phyloP scores from a whole-genome alignment of 129 eudicot genomes.

The Centella asiatica region DNA sequence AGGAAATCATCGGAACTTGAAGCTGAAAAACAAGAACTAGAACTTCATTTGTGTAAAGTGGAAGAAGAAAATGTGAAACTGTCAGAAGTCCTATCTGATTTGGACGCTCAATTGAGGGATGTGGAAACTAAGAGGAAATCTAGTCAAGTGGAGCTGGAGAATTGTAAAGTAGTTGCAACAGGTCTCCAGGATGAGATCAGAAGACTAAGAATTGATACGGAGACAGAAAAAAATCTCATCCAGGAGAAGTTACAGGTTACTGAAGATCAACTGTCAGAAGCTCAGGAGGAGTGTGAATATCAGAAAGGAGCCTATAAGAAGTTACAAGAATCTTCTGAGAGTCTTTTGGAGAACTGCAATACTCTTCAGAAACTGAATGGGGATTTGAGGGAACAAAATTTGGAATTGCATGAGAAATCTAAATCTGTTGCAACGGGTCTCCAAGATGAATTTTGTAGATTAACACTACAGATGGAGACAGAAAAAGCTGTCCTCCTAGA shows the following conservation, averaged over 20 bases:
- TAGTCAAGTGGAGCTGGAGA: constrained; percentile 24
- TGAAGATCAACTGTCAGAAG: constrained; percentile 20
- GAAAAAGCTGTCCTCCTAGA: constrained; percentile 19
- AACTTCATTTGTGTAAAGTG: constrained; percentile 33
- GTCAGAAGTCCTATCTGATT: constrained; percentile 22
- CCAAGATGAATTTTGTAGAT: constrained; percentile 34
- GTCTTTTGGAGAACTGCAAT: constrained; percentile 31
- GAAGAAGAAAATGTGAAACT: constrained; percentile 48
- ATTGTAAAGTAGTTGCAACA: constrained; percentile 22
- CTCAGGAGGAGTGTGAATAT: constrained; percentile 45
- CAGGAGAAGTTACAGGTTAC: constrained; percentile 27
- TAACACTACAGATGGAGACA: constrained; percentile 20
- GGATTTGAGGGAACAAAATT: constrained; percentile 37
- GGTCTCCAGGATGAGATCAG: constrained; percentile 50
- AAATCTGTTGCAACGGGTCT: constrained; percentile 31
- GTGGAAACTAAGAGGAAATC: constrained; percentile 28
- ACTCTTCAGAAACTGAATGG: constrained; percentile 40
- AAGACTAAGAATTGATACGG: constrained; percentile 19
- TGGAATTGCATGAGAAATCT: constrained; percentile 23
- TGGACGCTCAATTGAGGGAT: constrained; percentile 36
- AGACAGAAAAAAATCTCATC: constrained; percentile 15
- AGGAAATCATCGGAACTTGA: constrained; percentile 37
- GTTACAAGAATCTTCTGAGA: constrained; percentile 40
- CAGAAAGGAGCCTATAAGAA: constrained; percentile 39
- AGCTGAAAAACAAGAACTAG: constrained; percentile 33